Percentiles rank a stretch among this genome's conserved stretches.
These are phyloP conservation scores for Taiozyma sp. DNA, from an alignment of 1,139 yeast species.

Conservation along the genomic window DNA sequence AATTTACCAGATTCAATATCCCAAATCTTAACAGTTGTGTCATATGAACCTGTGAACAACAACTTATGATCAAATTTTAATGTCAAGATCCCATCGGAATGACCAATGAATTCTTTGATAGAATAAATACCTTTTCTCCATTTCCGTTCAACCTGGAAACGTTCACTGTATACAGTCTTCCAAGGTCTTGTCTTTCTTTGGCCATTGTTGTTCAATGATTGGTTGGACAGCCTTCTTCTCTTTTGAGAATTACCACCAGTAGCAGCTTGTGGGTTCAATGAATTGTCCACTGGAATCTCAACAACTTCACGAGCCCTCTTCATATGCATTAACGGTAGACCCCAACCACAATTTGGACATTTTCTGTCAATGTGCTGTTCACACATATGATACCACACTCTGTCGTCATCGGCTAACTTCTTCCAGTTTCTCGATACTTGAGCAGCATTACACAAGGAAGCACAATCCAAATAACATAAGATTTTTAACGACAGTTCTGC, in stretches of 20 bases:
- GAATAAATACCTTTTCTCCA: conserved; percentile 87
- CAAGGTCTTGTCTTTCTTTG: conserved; percentile 67
- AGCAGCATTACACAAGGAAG: conserved; percentile 87
- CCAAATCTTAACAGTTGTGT: conserved; percentile 87
- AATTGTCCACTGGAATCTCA: conserved; percentile 13
- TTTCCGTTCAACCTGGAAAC: conserved; percentile 85
- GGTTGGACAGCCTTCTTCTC: conserved; percentile 21
- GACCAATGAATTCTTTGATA: conserved; percentile 71
- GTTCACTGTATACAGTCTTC: conserved; percentile 91
- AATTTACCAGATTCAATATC: conserved; percentile 75
- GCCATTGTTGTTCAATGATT: conserved; percentile 16
- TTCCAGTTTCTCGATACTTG: conserved; percentile 89
- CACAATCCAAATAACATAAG: conserved; percentile 85
- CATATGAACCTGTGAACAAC: conserved; percentile 89
- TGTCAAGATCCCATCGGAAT: conserved; percentile 81
- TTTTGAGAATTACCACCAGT: conserved; percentile 7
- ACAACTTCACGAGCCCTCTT: conserved; percentile 57
- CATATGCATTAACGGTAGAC: conserved; percentile 86
- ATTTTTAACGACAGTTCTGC: conserved; percentile 81
- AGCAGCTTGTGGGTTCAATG: background rate
- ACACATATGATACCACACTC: conserved; percentile 98
- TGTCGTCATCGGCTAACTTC: conserved; percentile 85
- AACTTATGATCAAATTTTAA: conserved; percentile 76
- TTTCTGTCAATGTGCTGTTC: conserved; percentile 96
- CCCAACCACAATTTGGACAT: conserved; percentile 99